A percentile compares a stretch with the other conserved stretches of the same genome.
These are phyloP conservation scores for Diaporthe capsici DNA, from an alignment of 2,329 filamentous ascomycete species.

Conservation along the genomic window DNA sequence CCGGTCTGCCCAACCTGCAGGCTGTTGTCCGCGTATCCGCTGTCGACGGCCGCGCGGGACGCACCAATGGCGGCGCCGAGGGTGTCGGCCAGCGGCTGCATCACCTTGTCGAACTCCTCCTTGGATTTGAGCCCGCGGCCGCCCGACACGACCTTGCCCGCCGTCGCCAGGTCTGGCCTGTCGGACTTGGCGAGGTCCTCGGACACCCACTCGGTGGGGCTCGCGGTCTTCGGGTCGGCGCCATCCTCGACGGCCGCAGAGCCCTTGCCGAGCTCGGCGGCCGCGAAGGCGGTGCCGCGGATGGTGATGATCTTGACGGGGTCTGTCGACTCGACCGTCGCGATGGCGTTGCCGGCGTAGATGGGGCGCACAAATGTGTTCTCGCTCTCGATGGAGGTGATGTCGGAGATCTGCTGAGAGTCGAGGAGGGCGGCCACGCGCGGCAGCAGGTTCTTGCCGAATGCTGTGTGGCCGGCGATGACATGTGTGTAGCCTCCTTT, in stretches of 20 bases:
- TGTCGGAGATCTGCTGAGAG: conserved; percentile 93
- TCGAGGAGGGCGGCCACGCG: conserved; percentile 93
- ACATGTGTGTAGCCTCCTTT: conserved; percentile 95
- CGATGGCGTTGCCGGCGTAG: conserved; percentile 97
- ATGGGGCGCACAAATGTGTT: conserved; percentile 97
- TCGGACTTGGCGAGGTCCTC: conserved; percentile 95
- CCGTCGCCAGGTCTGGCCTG: conserved; percentile 93
- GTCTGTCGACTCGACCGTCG: conserved; percentile 93
- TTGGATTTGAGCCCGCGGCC: conserved; percentile 97
- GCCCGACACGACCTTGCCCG: conserved; percentile 89
- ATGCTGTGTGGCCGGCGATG: conserved; percentile 90
- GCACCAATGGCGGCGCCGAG: conserved; percentile 97
- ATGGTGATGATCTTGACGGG: conserved; percentile 90
- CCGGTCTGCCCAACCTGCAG: conserved; percentile 98
- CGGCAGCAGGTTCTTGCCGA: conserved; percentile 95
- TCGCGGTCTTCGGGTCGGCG: conserved; percentile 83
- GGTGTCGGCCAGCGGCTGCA: conserved; percentile 91
- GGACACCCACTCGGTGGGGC: conserved; percentile 88
- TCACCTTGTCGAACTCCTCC: conserved; percentile 94
- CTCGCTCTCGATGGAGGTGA: conserved; percentile 87
- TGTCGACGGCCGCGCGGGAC: conserved; percentile 94
- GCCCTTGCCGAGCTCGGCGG: conserved; percentile 78
- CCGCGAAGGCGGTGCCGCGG: conserved; percentile 90
- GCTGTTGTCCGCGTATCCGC: conserved; percentile 98
- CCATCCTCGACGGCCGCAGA: conserved; percentile 85